phyloP scores from a whole-genome alignment of 2,329 filamentous ascomycete genomes.

The Pseudocercospora fijiensis region DNA sequence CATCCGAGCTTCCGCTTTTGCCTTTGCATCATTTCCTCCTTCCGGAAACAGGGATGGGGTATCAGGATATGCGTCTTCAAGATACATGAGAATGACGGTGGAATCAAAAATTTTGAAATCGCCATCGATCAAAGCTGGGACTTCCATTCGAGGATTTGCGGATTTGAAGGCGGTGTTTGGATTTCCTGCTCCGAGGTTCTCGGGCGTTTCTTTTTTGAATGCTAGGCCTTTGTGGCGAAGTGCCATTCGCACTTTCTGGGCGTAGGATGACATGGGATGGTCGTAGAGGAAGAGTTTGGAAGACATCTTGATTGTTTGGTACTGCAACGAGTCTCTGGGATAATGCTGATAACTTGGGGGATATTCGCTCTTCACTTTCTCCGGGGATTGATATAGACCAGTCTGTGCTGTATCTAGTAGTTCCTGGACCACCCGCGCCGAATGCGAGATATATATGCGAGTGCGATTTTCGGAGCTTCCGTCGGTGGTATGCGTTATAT shows the following conservation, averaged over 20 bases:
- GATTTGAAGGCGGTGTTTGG: constrained; percentile 29
- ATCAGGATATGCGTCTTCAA: constrained; percentile 34
- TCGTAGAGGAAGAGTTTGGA: constrained; percentile 32
- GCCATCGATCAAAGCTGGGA: constrained; percentile 36
- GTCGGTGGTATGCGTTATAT: neutral
- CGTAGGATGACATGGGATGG: constrained; percentile 39
- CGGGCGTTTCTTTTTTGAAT: constrained; percentile 38
- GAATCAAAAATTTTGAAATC: constrained; percentile 38
- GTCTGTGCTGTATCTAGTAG: neutral
- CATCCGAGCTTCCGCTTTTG: constrained; percentile 31
- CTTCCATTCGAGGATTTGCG: constrained; percentile 40
- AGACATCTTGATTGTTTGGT: neutral
- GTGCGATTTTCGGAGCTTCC: neutral
- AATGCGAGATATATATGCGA: neutral
- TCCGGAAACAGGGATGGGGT: constrained; percentile 24
- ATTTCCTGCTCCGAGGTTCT: constrained; percentile 39
- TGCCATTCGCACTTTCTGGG: constrained; percentile 42
- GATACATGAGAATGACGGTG: constrained; percentile 36
- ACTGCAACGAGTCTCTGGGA: neutral
- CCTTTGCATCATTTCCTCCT: constrained; percentile 12
- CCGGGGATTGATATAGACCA: neutral
- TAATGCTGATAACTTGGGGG: neutral
- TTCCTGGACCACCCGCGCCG: neutral
- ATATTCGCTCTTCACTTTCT: neutral
- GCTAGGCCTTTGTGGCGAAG: constrained; percentile 40